Base-by-base conservation (phyloP, 75 land plant species). In the Isoetes taiwanensis region DNA sequence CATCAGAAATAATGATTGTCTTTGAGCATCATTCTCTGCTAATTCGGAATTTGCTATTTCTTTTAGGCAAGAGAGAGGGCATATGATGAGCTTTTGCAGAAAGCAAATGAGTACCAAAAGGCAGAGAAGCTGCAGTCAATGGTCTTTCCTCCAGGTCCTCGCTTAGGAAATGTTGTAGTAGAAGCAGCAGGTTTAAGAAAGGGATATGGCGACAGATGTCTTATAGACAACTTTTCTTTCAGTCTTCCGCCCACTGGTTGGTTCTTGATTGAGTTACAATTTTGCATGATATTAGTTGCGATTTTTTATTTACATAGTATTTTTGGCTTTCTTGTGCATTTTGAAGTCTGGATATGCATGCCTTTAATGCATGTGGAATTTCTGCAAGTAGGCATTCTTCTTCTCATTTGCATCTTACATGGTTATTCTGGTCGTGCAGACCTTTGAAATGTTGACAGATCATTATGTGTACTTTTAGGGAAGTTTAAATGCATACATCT, bases 11-110 rank as follows among this genome's bases (percentile, higher is more conserved):
- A n/a, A n/a, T 37, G 39, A 37, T 37, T 9, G 12, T 37, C 9
- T 27, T 26, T 10, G 26, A 30, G 21, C 21, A 31, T 12, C 3
- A 30, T 52, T n/a, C 17, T 9, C 26, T 31, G 0, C 17, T 2
- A 23, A 32, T 12, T 61, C 58, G 28, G 29, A 34, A 54, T 34
- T 32, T 63, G 12, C 34, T 27, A 25, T 27, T 30, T 19, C 34
- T 31, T 11, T 28, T 42, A 66, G 69, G 69, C 69, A 66, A 30
- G 69, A 14, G 69, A 66, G 42, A 41, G 69, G n/a, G 60, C 69
- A 2, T 66, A 66, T 29, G 69, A 66, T 24, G 69, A 66, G 25
- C 69, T 66, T 10, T 23, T 66, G 24, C 52, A 48, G 33, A 66
- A 60, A 42, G 69, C 69, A 12, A 48, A 54, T 31, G 69, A 66